Evolutionary conservation across 2,329 filamentous ascomycete genomes (phyloP).

Genomic region (Aspergillus eucalypticola): DNA sequence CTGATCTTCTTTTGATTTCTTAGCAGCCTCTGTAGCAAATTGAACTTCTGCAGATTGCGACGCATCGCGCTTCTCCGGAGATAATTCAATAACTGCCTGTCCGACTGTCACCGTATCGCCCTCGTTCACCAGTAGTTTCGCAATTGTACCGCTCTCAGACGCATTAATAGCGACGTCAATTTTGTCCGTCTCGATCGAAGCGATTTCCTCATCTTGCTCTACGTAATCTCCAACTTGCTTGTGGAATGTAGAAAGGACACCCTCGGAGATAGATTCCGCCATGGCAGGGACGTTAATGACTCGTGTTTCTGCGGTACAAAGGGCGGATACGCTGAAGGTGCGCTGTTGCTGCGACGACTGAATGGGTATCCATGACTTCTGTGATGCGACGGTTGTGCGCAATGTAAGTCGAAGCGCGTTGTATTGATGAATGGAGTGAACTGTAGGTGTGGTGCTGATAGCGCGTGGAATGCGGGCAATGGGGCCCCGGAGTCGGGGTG

Average conservation of each 20-base stretch:
- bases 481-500: neutral
- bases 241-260: conserved; percentile 66
- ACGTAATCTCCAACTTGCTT: conserved; percentile 84
- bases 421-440: neutral
- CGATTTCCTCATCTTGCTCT: conserved; percentile 94
- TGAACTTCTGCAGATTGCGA: conserved; percentile 60
- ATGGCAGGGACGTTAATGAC: conserved; percentile 93
- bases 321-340: neutral
- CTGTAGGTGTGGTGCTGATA: neutral
- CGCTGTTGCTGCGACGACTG: neutral
- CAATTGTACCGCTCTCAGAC: conserved; percentile 84
- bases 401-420: neutral
- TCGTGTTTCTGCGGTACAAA: neutral
- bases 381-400: neutral
- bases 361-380: neutral
- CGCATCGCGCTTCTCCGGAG: neutral
- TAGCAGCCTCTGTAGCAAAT: conserved; percentile 58
- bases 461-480: neutral
- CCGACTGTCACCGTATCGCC: conserved; percentile 95
- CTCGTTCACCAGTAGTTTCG: conserved; percentile 85
- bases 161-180: conserved; percentile 97
- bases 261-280: conserved; percentile 98
- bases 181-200: conserved; percentile 99
- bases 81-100: conserved; percentile 79
- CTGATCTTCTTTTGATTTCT: conserved; percentile 48